A percentile compares a stretch with the other conserved stretches of the same genome.
These are phyloP conservation scores for Xylariales sp. DNA, from an alignment of 2,329 filamentous ascomycete genomes.

Conservation along the genomic window DNA sequence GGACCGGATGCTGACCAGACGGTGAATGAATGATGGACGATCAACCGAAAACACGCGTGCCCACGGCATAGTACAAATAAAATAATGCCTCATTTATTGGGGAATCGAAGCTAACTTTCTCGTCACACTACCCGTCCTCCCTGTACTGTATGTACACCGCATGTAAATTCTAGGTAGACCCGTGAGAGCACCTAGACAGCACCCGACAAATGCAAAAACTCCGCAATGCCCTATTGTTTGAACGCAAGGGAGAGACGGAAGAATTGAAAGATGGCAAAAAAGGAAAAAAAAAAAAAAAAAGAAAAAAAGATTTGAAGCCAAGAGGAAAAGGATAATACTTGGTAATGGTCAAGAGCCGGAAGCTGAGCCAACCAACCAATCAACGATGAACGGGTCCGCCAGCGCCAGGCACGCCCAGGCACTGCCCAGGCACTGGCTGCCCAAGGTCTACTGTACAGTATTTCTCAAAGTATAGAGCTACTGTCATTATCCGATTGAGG, in stretches of 20 bases:
- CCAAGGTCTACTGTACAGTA: neutral
- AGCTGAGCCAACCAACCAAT: neutral
- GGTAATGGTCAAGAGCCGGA: no score
- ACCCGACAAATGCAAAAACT: neutral
- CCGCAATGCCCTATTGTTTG: no score
- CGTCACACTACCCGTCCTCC: no score
- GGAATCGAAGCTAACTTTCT: constrained; percentile 5
- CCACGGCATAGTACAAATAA: neutral
- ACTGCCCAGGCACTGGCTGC: neutral
- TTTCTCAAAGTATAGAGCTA: neutral
- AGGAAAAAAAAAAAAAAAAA: neutral
- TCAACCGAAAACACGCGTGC: neutral
- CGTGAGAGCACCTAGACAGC: neutral
- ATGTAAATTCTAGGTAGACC: neutral
- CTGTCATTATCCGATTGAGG: neutral
- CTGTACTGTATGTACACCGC: neutral
- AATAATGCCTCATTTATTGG: constrained; percentile 31
- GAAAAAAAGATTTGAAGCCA: neutral
- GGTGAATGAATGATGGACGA: neutral
- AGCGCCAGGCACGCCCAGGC: no score
- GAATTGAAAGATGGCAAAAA: neutral
- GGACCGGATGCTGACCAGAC: neutral
- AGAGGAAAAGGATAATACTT: no score
- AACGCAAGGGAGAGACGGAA: no score
- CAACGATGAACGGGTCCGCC: neutral